Percentiles rank a stretch among this genome's conserved stretches.
Evolutionary conservation across 768 basidiomycete genomes (phyloP).

Genomic region (Boletus eberwhitei): DNA sequence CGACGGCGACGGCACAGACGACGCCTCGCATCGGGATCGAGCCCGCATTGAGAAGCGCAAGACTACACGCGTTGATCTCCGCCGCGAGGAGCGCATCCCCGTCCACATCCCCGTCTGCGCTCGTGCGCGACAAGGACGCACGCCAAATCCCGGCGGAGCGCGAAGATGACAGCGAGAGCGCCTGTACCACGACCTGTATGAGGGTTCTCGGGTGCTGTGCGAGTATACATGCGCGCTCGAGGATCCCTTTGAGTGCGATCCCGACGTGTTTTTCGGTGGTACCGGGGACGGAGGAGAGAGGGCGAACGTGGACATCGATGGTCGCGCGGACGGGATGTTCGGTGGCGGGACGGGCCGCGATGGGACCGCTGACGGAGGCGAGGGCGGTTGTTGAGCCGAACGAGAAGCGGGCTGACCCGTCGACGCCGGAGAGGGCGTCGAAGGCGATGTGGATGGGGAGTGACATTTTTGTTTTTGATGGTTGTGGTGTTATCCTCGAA

Average conservation of each 20-base stretch:
- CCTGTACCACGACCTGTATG: slow-evolving; percentile 75
- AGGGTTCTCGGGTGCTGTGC: slow-evolving; percentile 67
- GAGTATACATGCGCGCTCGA: slow-evolving; percentile 65
- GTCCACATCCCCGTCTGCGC: slow-evolving; percentile 12
- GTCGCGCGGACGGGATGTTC: slow-evolving; percentile 73
- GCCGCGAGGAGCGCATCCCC: slow-evolving; percentile 53
- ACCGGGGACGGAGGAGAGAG: slow-evolving; percentile 64
- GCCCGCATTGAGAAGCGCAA: slow-evolving; percentile 66
- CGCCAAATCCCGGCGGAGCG: not conserved
- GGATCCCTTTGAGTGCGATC: slow-evolving; percentile 48
- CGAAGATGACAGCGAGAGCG: slow-evolving; percentile 32
- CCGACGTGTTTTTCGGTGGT: slow-evolving; percentile 64
- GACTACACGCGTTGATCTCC: slow-evolving; percentile 65
- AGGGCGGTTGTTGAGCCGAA: slow-evolving; percentile 40
- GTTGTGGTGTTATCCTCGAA: too few relatives aligned
- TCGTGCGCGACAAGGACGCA: not conserved
- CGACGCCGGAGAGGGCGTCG: slow-evolving; percentile 64
- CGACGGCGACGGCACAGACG: slow-evolving; percentile 65
- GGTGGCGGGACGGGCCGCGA: slow-evolving; percentile 64
- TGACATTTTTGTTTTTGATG: not conserved
- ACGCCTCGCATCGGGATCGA: slow-evolving; percentile 74
- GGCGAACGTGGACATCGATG: slow-evolving; percentile 71
- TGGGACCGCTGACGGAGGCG: slow-evolving; percentile 77
- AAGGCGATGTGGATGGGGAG: slow-evolving; percentile 41
- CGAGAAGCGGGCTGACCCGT: slow-evolving; percentile 72